Percentiles rank a stretch among this genome's conserved stretches.
Conservation (phyloP, 805 yeast species). For the Danielia oregonensis region DNA sequence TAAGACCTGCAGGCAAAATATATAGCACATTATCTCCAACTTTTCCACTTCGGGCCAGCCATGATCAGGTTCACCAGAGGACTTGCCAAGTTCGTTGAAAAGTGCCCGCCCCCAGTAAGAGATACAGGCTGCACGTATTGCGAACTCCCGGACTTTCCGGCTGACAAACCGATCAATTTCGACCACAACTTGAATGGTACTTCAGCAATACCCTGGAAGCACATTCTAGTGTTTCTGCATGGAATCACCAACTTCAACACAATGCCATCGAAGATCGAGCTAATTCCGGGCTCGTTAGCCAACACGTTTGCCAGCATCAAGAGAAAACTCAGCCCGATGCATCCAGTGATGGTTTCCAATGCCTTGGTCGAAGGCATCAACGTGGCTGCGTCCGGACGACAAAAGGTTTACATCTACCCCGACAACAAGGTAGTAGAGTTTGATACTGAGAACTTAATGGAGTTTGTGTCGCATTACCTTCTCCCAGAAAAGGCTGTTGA, state of each 20-base stretch:
- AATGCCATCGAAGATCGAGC: slow-evolving; percentile 53
- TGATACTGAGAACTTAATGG: slow-evolving; percentile 19
- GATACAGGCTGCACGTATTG: slow-evolving; percentile 68
- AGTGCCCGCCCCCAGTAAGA: slow-evolving; percentile 48
- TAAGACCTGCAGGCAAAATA: too few species aligned
- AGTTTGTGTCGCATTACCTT: slow-evolving; percentile 41
- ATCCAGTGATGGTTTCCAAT: slow-evolving; percentile 52
- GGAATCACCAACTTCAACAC: slow-evolving; percentile 28
- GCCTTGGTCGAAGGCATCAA: slow-evolving; percentile 24
- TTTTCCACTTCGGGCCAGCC: too few species aligned
- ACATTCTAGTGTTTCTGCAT: slow-evolving; percentile 50
- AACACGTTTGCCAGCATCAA: slow-evolving; percentile 32
- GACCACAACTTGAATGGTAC: slow-evolving; percentile 43
- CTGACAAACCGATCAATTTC: slow-evolving; percentile 38
- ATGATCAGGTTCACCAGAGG: not conserved
- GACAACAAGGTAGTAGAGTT: slow-evolving; percentile 45
- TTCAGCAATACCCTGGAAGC: slow-evolving; percentile 50
- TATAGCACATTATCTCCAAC: too few species aligned
- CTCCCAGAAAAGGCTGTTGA: slow-evolving; percentile 25
- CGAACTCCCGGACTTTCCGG: slow-evolving; percentile 35
- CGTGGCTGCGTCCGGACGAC: slow-evolving; percentile 1
- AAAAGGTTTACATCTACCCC: slow-evolving; percentile 49
- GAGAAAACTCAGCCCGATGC: slow-evolving; percentile 33
- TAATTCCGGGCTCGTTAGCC: slow-evolving; percentile 42
- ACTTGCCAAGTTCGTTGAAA: slow-evolving; percentile 3